Evolutionary conservation across 1,284 basidiomycete species (phyloP).

Genomic region (Calocybe gambosa): DNA sequence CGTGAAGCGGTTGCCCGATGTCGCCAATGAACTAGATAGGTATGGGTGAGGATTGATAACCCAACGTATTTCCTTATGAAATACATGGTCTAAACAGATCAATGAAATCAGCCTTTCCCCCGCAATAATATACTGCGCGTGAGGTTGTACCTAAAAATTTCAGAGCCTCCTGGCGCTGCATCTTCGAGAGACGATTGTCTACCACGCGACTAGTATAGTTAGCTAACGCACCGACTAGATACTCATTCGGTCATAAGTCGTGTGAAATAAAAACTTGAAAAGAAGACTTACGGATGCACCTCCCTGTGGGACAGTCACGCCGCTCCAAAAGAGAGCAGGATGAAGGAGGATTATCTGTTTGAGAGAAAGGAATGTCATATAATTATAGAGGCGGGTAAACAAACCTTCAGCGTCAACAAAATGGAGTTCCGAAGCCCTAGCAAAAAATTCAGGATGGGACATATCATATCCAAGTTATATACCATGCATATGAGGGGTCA

Average conservation of each 20-base stretch:
- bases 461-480: constrained; percentile 2
- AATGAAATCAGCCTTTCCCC: neutral
- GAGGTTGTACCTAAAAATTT: constrained; percentile 36
- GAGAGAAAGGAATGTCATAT: neutral
- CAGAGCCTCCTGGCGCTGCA: constrained; percentile 43
- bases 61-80: neutral
- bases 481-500: constrained; percentile 34
- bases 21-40: constrained; percentile 41
- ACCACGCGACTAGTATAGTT: constrained; percentile 49
- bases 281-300: constrained; percentile 36
- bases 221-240: constrained; percentile 43
- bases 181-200: constrained; percentile 32
- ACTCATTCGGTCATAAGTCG: neutral
- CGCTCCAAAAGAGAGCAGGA: constrained; percentile 43
- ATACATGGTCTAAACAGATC: constrained; percentile 29
- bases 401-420: constrained; percentile 45
- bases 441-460: neutral
- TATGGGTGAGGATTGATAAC: constrained; percentile 1
- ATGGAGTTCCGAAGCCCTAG: constrained; percentile 35
- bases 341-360: constrained; percentile 37
- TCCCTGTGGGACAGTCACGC: constrained; percentile 36
- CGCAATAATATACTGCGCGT: no score
- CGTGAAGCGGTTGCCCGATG: constrained; percentile 46
- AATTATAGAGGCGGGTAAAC: no score
- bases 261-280: no score